A percentile compares a stretch with the other conserved stretches of the same genome.
These are phyloP conservation scores for Daldinia loculata DNA, from an alignment of 495 filamentous ascomycete species.

Conservation along the genomic window DNA sequence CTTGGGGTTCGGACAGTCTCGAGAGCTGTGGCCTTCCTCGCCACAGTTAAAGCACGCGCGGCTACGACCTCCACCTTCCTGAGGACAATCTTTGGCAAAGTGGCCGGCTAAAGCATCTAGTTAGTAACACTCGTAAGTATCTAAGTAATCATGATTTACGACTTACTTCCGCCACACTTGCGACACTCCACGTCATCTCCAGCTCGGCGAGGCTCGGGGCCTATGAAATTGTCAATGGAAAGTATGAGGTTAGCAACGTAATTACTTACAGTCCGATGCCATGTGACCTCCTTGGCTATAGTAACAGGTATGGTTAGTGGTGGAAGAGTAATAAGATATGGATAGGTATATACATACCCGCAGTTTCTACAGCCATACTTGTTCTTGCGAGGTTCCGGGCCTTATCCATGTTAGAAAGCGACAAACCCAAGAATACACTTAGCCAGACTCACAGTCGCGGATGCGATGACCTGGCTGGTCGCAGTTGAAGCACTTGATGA, in stretches of 20 bases:
- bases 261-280: slow-evolving; percentile 52
- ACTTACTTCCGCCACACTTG: slow-evolving; percentile 74
- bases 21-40: slow-evolving; percentile 51
- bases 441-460: slow-evolving; percentile 67
- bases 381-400: slow-evolving; percentile 61
- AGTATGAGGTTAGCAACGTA: slow-evolving; percentile 13
- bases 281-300: slow-evolving; percentile 53
- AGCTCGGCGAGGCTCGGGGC: slow-evolving; percentile 71
- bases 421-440: slow-evolving; percentile 23
- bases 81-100: slow-evolving; percentile 83
- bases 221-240: slow-evolving; percentile 58
- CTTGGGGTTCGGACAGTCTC: slow-evolving; percentile 56
- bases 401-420: slow-evolving; percentile 49
- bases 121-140: slow-evolving; percentile 24
- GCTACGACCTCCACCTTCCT: slow-evolving; percentile 56
- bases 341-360: slow-evolving; percentile 59
- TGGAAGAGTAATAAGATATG: neutral
- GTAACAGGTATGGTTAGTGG: slow-evolving; percentile 2
- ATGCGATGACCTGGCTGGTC: slow-evolving; percentile 70
- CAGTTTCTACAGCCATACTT: slow-evolving; percentile 84
- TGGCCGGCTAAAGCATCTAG: slow-evolving; percentile 69
- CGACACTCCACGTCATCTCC: slow-evolving; percentile 78
- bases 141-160: neutral
- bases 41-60: slow-evolving; percentile 71
- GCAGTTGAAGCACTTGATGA: slow-evolving; percentile 82